A percentile compares a stretch with the other conserved stretches of the same genome.
Conservation (phyloP, 768 basidiomycete genomes). For the Boletus rubescentipes region DNA sequence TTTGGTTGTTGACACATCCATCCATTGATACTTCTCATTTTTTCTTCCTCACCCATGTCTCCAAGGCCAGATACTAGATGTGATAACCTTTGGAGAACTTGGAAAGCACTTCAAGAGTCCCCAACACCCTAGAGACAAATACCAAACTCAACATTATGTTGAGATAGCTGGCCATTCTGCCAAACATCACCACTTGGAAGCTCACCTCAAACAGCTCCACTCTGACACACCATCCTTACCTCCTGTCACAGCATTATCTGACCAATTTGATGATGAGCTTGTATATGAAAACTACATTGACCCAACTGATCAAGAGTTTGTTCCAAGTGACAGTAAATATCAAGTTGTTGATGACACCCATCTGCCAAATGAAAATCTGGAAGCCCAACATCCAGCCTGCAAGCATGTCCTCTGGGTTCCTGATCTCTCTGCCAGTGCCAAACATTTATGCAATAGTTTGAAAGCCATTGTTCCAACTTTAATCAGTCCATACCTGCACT, state of each 20-base stretch:
- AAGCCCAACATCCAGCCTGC: too few species aligned
- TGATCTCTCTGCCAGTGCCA: too few species aligned
- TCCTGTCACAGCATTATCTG: neutral
- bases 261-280: neutral
- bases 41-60: neutral
- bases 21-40: too few species aligned
- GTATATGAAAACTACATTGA: neutral
- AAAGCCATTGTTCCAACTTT: too few species aligned
- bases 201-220: neutral
- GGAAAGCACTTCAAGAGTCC: neutral
- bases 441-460: too few species aligned
- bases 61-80: neutral
- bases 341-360: too few species aligned
- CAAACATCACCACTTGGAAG: neutral
- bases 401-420: too few species aligned
- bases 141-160: neutral
- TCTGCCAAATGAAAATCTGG: too few species aligned
- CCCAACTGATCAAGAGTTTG: neutral
- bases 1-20: too few species aligned
- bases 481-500: too few species aligned
- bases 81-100: neutral
- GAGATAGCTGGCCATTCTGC: neutral
- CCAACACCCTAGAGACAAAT: neutral
- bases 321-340: neutral
- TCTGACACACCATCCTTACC: neutral